Conservation (phyloP, 441 rosid species). For the Breynia disticha region DNA sequence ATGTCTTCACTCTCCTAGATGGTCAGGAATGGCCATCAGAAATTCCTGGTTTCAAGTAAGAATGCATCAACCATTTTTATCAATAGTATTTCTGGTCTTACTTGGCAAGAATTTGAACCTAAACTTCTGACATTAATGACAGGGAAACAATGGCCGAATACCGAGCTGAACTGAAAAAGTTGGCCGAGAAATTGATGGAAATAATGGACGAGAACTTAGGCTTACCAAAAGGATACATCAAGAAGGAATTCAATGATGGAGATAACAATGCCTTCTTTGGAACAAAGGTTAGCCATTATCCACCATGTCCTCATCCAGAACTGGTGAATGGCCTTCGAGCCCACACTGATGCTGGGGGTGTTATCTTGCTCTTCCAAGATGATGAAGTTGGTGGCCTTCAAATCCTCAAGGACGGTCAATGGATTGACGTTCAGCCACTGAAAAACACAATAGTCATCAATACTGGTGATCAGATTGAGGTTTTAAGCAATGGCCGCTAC, state of each 20-base stretch:
- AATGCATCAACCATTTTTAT: not conserved
- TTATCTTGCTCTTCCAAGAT: slow-evolving; percentile 76
- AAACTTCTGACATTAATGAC: slow-evolving; percentile 9
- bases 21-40: slow-evolving; percentile 54
- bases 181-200: slow-evolving; percentile 64
- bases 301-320: slow-evolving; percentile 80
- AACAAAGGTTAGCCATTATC: slow-evolving; percentile 90
- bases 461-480: slow-evolving; percentile 93
- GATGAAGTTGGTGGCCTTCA: slow-evolving; percentile 74
- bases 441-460: slow-evolving; percentile 66
- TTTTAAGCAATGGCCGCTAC: slow-evolving; percentile 71
- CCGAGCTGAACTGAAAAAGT: slow-evolving; percentile 52
- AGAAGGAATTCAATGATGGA: slow-evolving; percentile 48
- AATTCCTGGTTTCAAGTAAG: slow-evolving; percentile 62
- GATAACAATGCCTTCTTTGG: slow-evolving; percentile 65
- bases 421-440: slow-evolving; percentile 83
- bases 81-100: not conserved
- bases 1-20: slow-evolving; percentile 52
- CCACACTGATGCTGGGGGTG: slow-evolving; percentile 93
- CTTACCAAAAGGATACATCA: slow-evolving; percentile 47
- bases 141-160: slow-evolving; percentile 73
- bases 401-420: slow-evolving; percentile 59
- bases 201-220: slow-evolving; percentile 82
- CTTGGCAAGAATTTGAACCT: not conserved
- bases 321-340: slow-evolving; percentile 66